Conservation (phyloP, 208 protist genomes). For the Leishmania aethiopica region DNA sequence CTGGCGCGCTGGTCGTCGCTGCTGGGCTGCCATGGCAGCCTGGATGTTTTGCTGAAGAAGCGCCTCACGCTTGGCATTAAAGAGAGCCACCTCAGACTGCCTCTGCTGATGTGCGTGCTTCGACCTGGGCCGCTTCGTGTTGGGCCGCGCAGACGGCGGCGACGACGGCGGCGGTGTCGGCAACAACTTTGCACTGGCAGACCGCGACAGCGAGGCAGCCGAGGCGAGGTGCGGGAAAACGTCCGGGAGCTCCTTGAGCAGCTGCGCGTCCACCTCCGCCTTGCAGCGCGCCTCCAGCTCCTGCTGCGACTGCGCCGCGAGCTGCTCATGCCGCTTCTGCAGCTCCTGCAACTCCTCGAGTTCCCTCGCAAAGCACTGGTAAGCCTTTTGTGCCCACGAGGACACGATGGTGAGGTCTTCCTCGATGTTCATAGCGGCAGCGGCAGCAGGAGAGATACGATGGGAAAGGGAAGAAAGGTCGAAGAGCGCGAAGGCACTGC, state of each 20-base stretch:
- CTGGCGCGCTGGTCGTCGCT: slow-evolving; percentile 44
- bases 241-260: slow-evolving; percentile 25
- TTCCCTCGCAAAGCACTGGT: slow-evolving; percentile 61
- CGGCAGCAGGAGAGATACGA: neutral
- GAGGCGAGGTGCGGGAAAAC: slow-evolving; percentile 14
- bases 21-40: slow-evolving; percentile 33
- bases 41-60: slow-evolving; percentile 46
- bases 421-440: slow-evolving; percentile 33
- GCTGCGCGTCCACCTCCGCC: slow-evolving; percentile 39
- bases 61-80: slow-evolving; percentile 32
- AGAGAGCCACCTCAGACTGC: slow-evolving; percentile 29
- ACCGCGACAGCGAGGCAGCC: neutral
- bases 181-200: neutral
- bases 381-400: slow-evolving; percentile 56
- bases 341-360: slow-evolving; percentile 61
- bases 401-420: slow-evolving; percentile 53
- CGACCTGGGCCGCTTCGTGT: slow-evolving; percentile 17
- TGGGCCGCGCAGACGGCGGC: neutral
- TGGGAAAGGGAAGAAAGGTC: neutral
- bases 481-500: neutral
- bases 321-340: slow-evolving; percentile 39
- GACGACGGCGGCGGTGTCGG: neutral
- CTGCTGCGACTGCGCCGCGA: slow-evolving; percentile 27
- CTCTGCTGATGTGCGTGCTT: slow-evolving; percentile 30
- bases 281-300: slow-evolving; percentile 34